phyloP scores from a whole-genome alignment of 2,329 filamentous ascomycete species.

The Diplocarpon rosae region DNA sequence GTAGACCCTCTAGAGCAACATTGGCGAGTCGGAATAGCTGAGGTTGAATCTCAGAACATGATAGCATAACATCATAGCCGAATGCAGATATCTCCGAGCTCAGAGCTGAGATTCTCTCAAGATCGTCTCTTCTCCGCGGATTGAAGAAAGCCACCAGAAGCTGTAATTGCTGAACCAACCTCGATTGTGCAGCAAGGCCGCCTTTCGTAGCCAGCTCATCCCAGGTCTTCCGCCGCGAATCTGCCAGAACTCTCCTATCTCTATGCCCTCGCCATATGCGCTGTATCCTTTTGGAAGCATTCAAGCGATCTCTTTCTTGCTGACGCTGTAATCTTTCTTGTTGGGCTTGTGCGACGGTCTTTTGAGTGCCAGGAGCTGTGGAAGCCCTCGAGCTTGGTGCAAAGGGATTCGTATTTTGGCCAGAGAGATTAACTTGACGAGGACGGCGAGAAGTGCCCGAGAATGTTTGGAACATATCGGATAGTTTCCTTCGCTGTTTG shows the following conservation, averaged over 20 bases:
- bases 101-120: conserved; percentile 36
- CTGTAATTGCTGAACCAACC: conserved; percentile 33
- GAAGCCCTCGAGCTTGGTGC: conserved; percentile 49
- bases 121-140: conserved; percentile 34
- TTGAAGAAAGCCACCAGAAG: conserved; percentile 42
- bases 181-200: conserved; percentile 23
- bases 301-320: conserved; percentile 65
- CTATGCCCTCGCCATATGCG: conserved; percentile 71
- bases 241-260: conserved; percentile 46
- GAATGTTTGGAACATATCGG: conserved; percentile 80
- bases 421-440: conserved; percentile 89
- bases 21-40: conserved; percentile 17
- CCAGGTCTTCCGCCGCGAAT: conserved; percentile 48
- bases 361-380: conserved; percentile 53
- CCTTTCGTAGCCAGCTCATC: conserved; percentile 43
- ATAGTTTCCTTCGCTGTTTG: conserved; percentile 4
- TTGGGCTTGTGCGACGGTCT: conserved; percentile 74
- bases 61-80: conserved; percentile 29
- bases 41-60: conserved; percentile 14
- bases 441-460: conserved; percentile 76
- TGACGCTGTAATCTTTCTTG: conserved; percentile 75
- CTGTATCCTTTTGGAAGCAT: conserved; percentile 66
- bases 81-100: conserved; percentile 20
- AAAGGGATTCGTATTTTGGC: conserved; percentile 72
- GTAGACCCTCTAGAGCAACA: conserved; percentile 19